These are phyloP conservation scores for Magnolia kwangsiensis DNA, from an alignment of 164 flowering plant species.

Conservation along the genomic window DNA sequence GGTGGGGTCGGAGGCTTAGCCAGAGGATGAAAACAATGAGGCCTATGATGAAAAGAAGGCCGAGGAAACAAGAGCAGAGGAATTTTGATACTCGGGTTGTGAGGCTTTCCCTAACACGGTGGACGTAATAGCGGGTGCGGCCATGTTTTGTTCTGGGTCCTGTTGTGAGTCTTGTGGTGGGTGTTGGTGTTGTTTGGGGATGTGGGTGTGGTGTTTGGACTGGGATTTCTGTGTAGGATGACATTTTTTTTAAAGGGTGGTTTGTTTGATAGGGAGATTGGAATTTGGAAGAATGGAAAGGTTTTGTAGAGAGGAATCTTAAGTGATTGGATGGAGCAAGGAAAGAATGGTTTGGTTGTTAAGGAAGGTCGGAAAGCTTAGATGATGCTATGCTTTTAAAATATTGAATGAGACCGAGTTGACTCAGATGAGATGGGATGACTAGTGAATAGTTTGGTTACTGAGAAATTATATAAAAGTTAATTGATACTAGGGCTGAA, in stretches of 20 bases:
- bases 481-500: too few relatives aligned
- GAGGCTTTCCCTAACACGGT: slow-evolving; percentile 75
- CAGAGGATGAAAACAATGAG: slow-evolving; percentile 67
- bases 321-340: not conserved
- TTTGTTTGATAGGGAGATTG: not conserved
- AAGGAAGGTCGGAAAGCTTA: not conserved
- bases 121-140: slow-evolving; percentile 43
- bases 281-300: not conserved
- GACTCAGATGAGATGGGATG: too few relatives aligned
- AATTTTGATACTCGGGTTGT: slow-evolving; percentile 59
- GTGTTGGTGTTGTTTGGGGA: not conserved
- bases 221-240: slow-evolving; percentile 13
- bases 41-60: slow-evolving; percentile 53
- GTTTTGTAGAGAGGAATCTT: not conserved
- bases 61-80: slow-evolving; percentile 61
- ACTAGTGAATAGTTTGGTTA: too few relatives aligned
- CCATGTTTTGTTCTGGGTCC: slow-evolving; percentile 42
- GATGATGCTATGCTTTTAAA: too few relatives aligned
- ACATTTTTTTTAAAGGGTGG: not conserved
- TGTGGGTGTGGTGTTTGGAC: not conserved
- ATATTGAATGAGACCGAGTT: too few relatives aligned
- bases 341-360: not conserved
- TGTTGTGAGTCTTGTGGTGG: slow-evolving; percentile 5
- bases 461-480: too few relatives aligned
- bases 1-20: slow-evolving; percentile 90